Conservation (phyloP, 1,284 basidiomycete species). For the Malassezia pachydermatis region DNA sequence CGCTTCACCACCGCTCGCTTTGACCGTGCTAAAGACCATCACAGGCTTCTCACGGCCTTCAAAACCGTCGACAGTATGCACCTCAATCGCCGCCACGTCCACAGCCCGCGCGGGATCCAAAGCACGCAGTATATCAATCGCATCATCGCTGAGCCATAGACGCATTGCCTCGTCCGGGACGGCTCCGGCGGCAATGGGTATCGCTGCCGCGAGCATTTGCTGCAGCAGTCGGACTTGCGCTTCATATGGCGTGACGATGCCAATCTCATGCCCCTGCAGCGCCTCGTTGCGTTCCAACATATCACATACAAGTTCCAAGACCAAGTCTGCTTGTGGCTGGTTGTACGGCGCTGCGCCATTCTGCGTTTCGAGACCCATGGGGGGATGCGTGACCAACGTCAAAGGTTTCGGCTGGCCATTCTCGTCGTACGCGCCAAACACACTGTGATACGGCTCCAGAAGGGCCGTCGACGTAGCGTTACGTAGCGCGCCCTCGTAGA, state of each 20-base stretch:
- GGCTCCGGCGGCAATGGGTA: conserved; percentile 1
- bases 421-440: conserved; percentile 17
- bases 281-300: conserved; percentile 28
- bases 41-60: conserved; percentile 95
- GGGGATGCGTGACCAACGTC: conserved; percentile 15
- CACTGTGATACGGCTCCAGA: conserved; percentile 25
- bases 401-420: conserved; percentile 1
- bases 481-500: conserved; percentile 62
- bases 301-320: conserved; percentile 44
- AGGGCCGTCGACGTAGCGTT: conserved; percentile 55
- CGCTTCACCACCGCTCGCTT: conserved; percentile 51
- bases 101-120: conserved; percentile 12
- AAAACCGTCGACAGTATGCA: conserved; percentile 85
- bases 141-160: conserved; percentile 2
- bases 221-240: conserved; percentile 35
- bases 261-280: conserved; percentile 34
- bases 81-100: conserved; percentile 58
- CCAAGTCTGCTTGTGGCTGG: conserved; percentile 27
- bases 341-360: conserved; percentile 28
- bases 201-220: conserved; percentile 23
- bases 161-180: not conserved
- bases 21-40: conserved; percentile 82
- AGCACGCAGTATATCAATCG: conserved; percentile 8
- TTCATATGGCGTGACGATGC: conserved; percentile 41
- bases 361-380: not conserved